Conservation (phyloP, 148 eudicot species). For the Rheum nobile region DNA sequence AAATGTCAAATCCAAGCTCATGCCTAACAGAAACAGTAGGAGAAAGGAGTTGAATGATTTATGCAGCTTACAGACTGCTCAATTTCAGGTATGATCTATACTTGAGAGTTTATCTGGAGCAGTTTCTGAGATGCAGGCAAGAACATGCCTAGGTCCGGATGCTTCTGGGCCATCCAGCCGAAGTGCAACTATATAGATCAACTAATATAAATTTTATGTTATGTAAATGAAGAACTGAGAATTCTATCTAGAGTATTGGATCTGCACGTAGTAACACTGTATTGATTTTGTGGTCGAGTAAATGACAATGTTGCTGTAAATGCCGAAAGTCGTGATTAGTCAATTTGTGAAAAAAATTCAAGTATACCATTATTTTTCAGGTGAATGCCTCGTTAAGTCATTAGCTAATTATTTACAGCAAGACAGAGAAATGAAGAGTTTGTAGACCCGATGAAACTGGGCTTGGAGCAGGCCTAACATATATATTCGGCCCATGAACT, state of each 20-base stretch:
- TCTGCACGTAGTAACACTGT: background rate
- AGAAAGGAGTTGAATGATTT: background rate
- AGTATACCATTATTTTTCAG: background rate
- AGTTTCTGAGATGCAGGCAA: background rate
- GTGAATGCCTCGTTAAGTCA: background rate
- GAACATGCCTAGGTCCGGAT: background rate
- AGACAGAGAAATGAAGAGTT: too few relatives aligned
- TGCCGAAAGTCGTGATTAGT: background rate
- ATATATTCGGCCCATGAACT: too few relatives aligned
- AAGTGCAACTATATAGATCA: background rate
- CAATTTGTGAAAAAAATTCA: background rate
- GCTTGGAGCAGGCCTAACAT: too few relatives aligned
- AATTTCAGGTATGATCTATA: background rate
- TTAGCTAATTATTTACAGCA: background rate
- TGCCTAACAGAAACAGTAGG: background rate
- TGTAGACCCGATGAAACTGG: too few relatives aligned
- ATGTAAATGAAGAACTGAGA: background rate
- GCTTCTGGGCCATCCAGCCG: background rate
- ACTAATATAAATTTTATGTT: background rate
- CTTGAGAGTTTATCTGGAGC: background rate
- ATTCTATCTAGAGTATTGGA: background rate
- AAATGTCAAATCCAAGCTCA: background rate
- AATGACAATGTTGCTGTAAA: constrained; percentile 6
- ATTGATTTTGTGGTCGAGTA: background rate
- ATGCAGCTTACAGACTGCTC: background rate